A percentile compares a stretch with the other conserved stretches of the same genome.
phyloP scores from a whole-genome alignment of 139 green algal genomes.

The Micromonas commoda region DNA sequence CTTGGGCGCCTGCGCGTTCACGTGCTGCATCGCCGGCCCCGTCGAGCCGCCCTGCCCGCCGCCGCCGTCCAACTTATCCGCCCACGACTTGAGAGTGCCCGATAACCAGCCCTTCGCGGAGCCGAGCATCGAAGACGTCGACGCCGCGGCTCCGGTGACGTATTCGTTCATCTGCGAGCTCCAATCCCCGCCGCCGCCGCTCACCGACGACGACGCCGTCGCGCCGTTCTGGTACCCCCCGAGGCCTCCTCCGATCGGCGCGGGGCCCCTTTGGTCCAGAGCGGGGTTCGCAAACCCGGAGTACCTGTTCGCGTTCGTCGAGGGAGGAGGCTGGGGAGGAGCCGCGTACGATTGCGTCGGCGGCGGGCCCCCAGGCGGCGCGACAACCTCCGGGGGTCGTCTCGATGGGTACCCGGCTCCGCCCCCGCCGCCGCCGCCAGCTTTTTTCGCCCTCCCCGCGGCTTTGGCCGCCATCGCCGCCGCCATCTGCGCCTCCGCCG shows the following conservation, averaged over 20 bases:
- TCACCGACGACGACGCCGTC: no score
- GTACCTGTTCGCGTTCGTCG: no score
- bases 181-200: no score
- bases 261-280: not conserved
- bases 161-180: no score
- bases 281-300: no score
- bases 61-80: not conserved
- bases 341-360: not conserved
- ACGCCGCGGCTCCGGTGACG: no score
- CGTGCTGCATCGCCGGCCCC: no score
- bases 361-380: no score
- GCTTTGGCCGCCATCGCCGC: not conserved
- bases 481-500: not conserved
- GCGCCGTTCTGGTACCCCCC: not conserved
- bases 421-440: no score
- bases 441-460: not conserved
- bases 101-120: constrained; percentile 8
- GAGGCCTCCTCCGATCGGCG: not conserved
- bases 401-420: not conserved
- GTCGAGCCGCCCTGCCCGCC: no score
- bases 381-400: not conserved
- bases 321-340: no score
- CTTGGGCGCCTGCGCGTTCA: no score
- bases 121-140: not conserved
- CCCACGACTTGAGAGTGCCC: not conserved